Conservation (phyloP, 2,329 filamentous ascomycete species). For the Cucurbitaria berberidis region DNA sequence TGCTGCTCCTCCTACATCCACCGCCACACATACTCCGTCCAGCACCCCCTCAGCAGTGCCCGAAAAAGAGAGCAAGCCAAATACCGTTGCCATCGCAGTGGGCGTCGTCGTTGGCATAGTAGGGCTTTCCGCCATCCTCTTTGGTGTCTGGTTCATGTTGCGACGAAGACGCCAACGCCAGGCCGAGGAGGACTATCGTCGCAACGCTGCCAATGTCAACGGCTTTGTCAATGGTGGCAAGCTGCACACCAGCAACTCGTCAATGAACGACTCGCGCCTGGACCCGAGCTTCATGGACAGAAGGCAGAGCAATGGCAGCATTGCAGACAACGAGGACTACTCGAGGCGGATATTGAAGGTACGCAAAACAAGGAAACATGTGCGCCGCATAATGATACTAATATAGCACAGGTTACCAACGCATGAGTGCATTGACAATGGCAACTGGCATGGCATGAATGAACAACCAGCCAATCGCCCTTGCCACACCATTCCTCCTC, state of each 20-base stretch:
- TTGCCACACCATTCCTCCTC: constrained; percentile 10
- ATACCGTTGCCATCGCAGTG: constrained; percentile 82
- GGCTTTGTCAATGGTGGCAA: constrained; percentile 70
- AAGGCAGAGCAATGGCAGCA: constrained; percentile 91
- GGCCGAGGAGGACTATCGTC: constrained; percentile 83
- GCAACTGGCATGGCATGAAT: neutral
- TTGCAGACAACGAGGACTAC: constrained; percentile 96
- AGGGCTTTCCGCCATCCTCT: constrained; percentile 68
- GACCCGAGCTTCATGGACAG: constrained; percentile 83
- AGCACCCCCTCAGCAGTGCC: constrained; percentile 34
- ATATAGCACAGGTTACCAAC: neutral
- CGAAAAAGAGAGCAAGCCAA: constrained; percentile 55
- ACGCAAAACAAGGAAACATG: constrained; percentile 25
- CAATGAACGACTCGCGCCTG: constrained; percentile 81
- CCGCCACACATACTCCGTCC: constrained; percentile 20
- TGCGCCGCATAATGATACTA: neutral
- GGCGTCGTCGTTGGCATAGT: constrained; percentile 87
- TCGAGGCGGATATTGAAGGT: constrained; percentile 95
- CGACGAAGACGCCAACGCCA: constrained; percentile 77
- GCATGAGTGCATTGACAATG: constrained; percentile 7
- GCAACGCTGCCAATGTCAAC: constrained; percentile 79
- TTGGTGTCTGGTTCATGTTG: constrained; percentile 74
- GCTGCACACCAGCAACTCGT: constrained; percentile 67
- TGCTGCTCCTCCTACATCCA: constrained; percentile 19
- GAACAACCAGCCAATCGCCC: constrained; percentile 7